Conservation (phyloP, 257 asterid species). For the Echites panduratus region DNA sequence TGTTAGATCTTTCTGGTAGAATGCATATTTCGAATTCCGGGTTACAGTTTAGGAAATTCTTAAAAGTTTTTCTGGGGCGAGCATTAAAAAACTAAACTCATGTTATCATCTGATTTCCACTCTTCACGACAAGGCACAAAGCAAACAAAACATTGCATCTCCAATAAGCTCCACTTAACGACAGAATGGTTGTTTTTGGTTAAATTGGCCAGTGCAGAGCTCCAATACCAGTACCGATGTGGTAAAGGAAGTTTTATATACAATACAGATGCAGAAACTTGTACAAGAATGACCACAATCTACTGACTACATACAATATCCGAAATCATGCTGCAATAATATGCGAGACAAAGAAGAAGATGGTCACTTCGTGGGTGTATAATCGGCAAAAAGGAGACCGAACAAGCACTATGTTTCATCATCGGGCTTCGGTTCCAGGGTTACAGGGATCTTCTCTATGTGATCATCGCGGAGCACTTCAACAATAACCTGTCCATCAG, state of each 20-base stretch:
- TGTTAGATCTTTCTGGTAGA: too few relatives aligned
- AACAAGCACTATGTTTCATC: slow-evolving; percentile 49
- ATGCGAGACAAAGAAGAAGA: background rate
- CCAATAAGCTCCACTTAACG: background rate
- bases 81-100: too few relatives aligned
- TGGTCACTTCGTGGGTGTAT: background rate
- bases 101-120: background rate
- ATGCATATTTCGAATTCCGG: too few relatives aligned
- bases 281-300: background rate
- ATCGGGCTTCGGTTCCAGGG: slow-evolving; percentile 88
- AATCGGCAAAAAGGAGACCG: background rate
- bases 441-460: slow-evolving; percentile 79
- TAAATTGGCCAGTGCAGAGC: background rate
- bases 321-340: slow-evolving; percentile 7
- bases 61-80: too few relatives aligned
- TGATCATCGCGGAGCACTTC: slow-evolving; percentile 94
- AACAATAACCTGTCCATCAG: slow-evolving; percentile 51
- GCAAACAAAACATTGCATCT: background rate
- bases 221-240: background rate
- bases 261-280: background rate
- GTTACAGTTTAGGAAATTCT: too few relatives aligned
- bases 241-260: slow-evolving; percentile 6
- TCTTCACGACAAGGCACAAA: background rate
- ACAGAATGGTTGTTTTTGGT: background rate
- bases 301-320: slow-evolving; percentile 15